Percentiles rank a stretch among this genome's conserved stretches.
Evolutionary conservation across 805 yeast species (phyloP).

Genomic region (Schizosaccharomyces cryophilus): DNA sequence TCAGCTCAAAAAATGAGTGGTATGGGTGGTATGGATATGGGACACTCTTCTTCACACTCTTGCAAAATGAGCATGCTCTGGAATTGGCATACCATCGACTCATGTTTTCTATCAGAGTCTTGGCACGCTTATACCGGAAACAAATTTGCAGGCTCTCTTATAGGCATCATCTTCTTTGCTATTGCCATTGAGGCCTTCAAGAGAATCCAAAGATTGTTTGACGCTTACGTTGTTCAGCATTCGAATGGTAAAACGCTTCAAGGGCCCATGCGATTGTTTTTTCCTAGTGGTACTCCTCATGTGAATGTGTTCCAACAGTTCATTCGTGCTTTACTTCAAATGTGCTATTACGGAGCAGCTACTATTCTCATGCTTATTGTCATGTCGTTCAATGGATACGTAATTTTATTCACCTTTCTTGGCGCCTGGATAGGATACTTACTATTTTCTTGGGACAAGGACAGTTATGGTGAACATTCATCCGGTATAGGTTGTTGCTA

Average conservation of each 20-base stretch:
- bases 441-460: conserved; percentile 15
- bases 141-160: conserved; percentile 46
- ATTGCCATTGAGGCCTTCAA: conserved; percentile 33
- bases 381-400: conserved; percentile 50
- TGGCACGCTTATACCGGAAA: conserved; percentile 42
- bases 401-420: conserved; percentile 28
- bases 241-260: neutral
- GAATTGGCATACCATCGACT: conserved; percentile 48
- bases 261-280: neutral
- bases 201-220: conserved; percentile 25
- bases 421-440: conserved; percentile 33
- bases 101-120: conserved; percentile 35
- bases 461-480: neutral
- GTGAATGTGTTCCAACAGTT: conserved; percentile 16
- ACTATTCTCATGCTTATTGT: conserved; percentile 45
- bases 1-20: neutral
- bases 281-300: neutral
- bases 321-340: conserved; percentile 24
- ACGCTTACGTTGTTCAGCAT: conserved; percentile 17
- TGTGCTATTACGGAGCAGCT: conserved; percentile 39
- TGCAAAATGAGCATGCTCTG: conserved; percentile 31
- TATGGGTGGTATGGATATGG: neutral
- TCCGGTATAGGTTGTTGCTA: neutral
- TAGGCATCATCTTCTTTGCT: conserved; percentile 37
- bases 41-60: neutral